These are phyloP conservation scores for Handroanthus guayacan DNA, from an alignment of 257 asterid species.

Conservation along the genomic window DNA sequence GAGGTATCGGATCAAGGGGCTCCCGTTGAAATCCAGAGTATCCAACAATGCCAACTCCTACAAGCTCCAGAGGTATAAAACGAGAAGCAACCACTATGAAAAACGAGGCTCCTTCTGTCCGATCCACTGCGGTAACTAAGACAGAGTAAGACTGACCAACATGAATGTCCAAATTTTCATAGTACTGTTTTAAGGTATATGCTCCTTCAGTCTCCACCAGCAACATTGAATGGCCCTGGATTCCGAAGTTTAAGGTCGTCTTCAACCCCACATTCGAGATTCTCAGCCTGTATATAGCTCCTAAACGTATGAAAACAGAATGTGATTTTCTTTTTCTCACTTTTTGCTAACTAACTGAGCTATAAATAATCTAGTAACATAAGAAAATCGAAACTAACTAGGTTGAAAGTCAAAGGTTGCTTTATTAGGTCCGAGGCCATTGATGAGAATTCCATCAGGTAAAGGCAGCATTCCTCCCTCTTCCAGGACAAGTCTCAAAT, in stretches of 20 bases:
- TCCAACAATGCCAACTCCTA: constrained; percentile 35
- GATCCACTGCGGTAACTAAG: constrained; percentile 38
- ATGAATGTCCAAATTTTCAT: constrained; percentile 41
- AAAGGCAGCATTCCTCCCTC: constrained; percentile 25
- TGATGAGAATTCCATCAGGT: constrained; percentile 52
- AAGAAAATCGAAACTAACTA: constrained; percentile 19
- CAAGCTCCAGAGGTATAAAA: constrained; percentile 32
- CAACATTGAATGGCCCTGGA: constrained; percentile 40
- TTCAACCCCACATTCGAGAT: constrained; percentile 49
- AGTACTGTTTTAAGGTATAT: constrained; percentile 35
- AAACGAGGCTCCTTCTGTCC: constrained; percentile 26
- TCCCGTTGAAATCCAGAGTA: constrained; percentile 35
- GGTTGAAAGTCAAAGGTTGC: constrained; percentile 41
- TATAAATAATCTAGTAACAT: too few species aligned
- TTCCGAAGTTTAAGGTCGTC: constrained; percentile 44
- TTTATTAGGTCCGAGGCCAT: constrained; percentile 46
- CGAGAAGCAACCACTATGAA: constrained; percentile 45
- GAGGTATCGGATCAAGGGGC: constrained; percentile 17
- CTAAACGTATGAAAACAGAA: too few species aligned
- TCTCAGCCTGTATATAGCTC: constrained; percentile 33
- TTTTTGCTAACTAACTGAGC: too few species aligned
- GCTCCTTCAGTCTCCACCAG: constrained; percentile 50
- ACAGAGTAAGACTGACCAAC: constrained; percentile 49
- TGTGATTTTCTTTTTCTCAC: too few species aligned
- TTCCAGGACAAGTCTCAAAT: constrained; percentile 39